Base-by-base conservation (phyloP, 169 alveolate species). In the Plasmodium reichenowi region DNA sequence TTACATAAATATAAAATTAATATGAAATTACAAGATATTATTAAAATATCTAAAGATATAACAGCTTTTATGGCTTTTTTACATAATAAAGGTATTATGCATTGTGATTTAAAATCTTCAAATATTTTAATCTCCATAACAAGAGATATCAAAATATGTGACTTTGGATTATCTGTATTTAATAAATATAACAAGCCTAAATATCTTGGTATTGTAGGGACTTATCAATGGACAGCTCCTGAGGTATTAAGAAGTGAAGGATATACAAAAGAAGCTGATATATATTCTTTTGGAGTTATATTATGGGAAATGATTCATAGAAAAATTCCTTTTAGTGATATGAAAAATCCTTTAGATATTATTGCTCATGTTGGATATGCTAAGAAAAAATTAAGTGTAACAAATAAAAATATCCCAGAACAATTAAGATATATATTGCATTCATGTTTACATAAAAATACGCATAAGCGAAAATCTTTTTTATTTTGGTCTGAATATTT, bases 121-220 rank as follows among this genome's bases (percentile, higher is more conserved):
- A 95, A 95, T 86, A 93, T 95, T 52, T 94, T 95, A 74, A 62
- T 95, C 1, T 93, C 95, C 63, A 95, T 92, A 78, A 94, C 96
- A 74, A 95, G 95, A 63, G 93, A 92, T 90, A 96, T 95, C 1
- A 96, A 96, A 90, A 95, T 96, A 8, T 96, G 98, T 85, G 97
- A 96, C 72, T 96, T 96, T 86, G 98, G 97, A 2, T 71, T 96
- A 2, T 93, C 96, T 8, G 93, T 90, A 66, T 93, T 83, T 9
- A 89, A 89, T 52, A 74, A 83, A 71, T 45, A 74, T 58, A 70
- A 92, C 48, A 92, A 89, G 50, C 89, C 93, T 29, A 92, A 88
- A 74, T 85, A 71, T 87, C 58, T 92, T 17, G 93, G 94, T 22
- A 74, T 72, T 2, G 96, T 95, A 26, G 97, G 97, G 1, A 95